These are phyloP conservation scores for Myotisia sp. DNA, from an alignment of 2,329 filamentous ascomycete species.

Conservation along the genomic window DNA sequence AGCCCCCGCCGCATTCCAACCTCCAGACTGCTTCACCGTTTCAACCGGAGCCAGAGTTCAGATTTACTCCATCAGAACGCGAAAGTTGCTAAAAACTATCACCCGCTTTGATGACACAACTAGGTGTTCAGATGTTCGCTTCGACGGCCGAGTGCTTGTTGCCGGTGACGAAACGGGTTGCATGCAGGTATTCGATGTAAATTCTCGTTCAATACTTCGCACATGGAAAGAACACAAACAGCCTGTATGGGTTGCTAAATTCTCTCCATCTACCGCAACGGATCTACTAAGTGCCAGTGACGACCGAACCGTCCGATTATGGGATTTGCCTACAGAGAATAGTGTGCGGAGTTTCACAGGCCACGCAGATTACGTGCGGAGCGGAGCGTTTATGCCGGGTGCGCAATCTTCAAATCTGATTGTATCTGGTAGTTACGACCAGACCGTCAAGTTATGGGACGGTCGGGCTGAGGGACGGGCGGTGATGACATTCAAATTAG, in stretches of 20 bases:
- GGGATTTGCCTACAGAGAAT: constrained; percentile 75
- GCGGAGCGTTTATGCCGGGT: constrained; percentile 69
- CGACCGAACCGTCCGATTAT: constrained; percentile 80
- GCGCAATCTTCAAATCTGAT: constrained; percentile 52
- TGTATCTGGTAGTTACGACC: constrained; percentile 85
- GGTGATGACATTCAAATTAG: constrained; percentile 90
- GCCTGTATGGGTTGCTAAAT: constrained; percentile 81
- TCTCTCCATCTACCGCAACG: constrained; percentile 79
- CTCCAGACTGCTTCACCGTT: constrained; percentile 58
- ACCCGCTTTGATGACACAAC: constrained; percentile 86
- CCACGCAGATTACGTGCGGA: constrained; percentile 84
- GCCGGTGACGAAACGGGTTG: constrained; percentile 83
- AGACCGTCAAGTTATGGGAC: constrained; percentile 89
- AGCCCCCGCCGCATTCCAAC: constrained; percentile 35
- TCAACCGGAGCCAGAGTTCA: constrained; percentile 91
- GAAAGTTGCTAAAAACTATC: constrained; percentile 86
- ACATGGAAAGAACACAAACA: constrained; percentile 93
- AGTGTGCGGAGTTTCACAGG: constrained; percentile 67
- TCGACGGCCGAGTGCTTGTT: constrained; percentile 76
- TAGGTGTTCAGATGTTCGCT: constrained; percentile 73
- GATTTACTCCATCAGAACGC: constrained; percentile 81
- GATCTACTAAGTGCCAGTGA: constrained; percentile 79
- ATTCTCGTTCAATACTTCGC: constrained; percentile 78
- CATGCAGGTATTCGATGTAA: constrained; percentile 90
- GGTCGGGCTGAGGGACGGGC: constrained; percentile 53